Evolutionary conservation across 305 asterid genomes (phyloP).

Genomic region (Striga hermonthica): DNA sequence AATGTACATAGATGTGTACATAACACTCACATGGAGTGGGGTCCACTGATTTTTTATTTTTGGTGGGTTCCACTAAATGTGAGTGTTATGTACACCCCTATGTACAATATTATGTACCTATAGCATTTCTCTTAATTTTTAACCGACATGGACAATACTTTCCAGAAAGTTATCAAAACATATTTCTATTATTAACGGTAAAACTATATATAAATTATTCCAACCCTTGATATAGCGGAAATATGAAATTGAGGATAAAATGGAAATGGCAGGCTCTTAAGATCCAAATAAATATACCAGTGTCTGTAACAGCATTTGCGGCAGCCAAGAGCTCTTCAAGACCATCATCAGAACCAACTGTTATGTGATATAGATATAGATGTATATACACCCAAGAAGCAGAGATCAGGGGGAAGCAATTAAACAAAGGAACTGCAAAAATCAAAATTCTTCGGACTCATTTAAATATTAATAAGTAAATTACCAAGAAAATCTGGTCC

Average conservation of each 20-base stretch:
- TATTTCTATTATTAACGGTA: not conserved
- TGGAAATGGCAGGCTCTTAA: not conserved
- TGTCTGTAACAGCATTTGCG: constrained; percentile 69
- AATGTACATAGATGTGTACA: no score
- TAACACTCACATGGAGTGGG: no score
- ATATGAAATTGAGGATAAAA: not conserved
- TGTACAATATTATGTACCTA: no score
- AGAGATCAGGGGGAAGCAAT: constrained; percentile 1
- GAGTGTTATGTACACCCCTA: no score
- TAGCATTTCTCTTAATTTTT: no score
- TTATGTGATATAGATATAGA: not conserved
- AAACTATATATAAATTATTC: not conserved
- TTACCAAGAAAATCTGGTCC: constrained; percentile 81
- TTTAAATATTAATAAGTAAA: not conserved
- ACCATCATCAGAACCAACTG: constrained; percentile 85
- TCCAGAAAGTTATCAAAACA: not conserved
- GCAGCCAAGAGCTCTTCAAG: constrained; percentile 93
- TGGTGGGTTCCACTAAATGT: no score
- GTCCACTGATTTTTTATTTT: no score
- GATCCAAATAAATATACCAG: constrained; percentile 43
- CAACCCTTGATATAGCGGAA: not conserved
- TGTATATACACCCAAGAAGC: not conserved
- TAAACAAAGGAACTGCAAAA: constrained; percentile 15
- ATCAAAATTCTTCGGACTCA: constrained; percentile 18
- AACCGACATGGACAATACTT: not conserved